Conservation (phyloP, 805 yeast genomes). For the Alloascoidea hylecoeti region DNA sequence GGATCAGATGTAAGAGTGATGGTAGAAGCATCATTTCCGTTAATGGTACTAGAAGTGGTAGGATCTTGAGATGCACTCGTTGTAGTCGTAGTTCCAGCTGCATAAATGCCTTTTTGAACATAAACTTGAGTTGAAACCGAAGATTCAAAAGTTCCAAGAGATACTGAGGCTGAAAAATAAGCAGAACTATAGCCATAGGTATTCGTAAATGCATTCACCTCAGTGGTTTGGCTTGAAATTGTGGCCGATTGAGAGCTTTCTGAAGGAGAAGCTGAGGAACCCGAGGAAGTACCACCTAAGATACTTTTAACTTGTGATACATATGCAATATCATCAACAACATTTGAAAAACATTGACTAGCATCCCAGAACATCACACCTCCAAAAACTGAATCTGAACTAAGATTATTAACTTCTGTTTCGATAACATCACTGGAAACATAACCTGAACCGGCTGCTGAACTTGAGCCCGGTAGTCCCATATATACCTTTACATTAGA, state of each 20-base stretch:
- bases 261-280: conserved; percentile 7
- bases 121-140: not conserved
- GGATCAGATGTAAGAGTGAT: not conserved
- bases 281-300: conserved; percentile 12
- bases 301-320: conserved; percentile 23
- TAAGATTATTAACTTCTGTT: conserved; percentile 1
- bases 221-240: conserved; percentile 6
- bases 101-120: not conserved
- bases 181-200: conserved; percentile 4
- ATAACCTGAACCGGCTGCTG: conserved; percentile 47
- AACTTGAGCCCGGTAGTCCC: conserved; percentile 42
- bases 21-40: not conserved
- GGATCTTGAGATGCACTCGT: not conserved
- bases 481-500: conserved; percentile 37
- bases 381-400: conserved; percentile 27
- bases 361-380: conserved; percentile 67
- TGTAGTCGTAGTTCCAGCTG: not conserved
- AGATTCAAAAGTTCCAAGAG: not conserved
- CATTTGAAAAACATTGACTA: conserved; percentile 23
- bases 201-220: conserved; percentile 5
- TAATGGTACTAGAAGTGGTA: not conserved
- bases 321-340: conserved; percentile 9
- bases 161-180: not conserved
- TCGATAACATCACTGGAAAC: conserved; percentile 21
- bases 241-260: conserved; percentile 9